phyloP scores from a whole-genome alignment of 805 yeast species.

The Cyberlindnera mycetangii region DNA sequence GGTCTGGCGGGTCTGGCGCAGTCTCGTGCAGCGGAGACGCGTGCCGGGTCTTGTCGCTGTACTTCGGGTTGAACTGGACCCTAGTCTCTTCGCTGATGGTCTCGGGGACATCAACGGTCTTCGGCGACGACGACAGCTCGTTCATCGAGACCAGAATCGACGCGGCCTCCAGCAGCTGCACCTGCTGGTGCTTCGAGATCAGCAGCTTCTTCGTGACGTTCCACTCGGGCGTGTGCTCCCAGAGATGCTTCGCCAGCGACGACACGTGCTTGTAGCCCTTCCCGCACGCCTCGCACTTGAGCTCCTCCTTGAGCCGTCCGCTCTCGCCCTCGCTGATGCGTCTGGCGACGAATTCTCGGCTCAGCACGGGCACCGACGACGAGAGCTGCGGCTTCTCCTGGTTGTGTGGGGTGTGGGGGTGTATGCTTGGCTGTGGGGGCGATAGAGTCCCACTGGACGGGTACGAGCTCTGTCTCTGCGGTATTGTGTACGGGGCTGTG shows the following conservation, averaged over 20 bases:
- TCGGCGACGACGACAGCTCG: slow-evolving; percentile 13
- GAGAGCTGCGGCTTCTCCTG: slow-evolving; percentile 9
- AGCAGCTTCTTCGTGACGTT: slow-evolving; percentile 75
- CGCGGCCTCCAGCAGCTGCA: slow-evolving; percentile 27
- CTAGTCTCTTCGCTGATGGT: slow-evolving; percentile 12
- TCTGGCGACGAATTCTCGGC: slow-evolving; percentile 73
- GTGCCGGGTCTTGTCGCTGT: slow-evolving; percentile 12
- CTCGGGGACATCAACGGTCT: slow-evolving; percentile 13
- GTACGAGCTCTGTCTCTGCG: slow-evolving; percentile 17
- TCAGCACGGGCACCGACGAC: slow-evolving; percentile 39
- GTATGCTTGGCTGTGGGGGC: slow-evolving; percentile 11
- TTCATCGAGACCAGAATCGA: slow-evolving; percentile 26
- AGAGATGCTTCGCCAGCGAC: slow-evolving; percentile 81
- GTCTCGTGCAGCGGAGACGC: slow-evolving; percentile 13
- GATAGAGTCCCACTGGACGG: too few species aligned
- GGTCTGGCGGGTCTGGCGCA: slow-evolving; percentile 4
- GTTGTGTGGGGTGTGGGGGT: slow-evolving; percentile 14
- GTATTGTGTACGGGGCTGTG: slow-evolving; percentile 39
- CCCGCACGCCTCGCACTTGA: slow-evolving; percentile 88
- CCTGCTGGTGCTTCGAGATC: slow-evolving; percentile 41
- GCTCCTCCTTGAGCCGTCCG: slow-evolving; percentile 78
- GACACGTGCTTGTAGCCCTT: slow-evolving; percentile 88
- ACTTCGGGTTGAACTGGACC: slow-evolving; percentile 15
- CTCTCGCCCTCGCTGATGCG: slow-evolving; percentile 85
- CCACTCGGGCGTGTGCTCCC: slow-evolving; percentile 98